These are phyloP conservation scores for Arthromyces matolae DNA, from an alignment of 768 basidiomycete genomes.

Conservation along the genomic window DNA sequence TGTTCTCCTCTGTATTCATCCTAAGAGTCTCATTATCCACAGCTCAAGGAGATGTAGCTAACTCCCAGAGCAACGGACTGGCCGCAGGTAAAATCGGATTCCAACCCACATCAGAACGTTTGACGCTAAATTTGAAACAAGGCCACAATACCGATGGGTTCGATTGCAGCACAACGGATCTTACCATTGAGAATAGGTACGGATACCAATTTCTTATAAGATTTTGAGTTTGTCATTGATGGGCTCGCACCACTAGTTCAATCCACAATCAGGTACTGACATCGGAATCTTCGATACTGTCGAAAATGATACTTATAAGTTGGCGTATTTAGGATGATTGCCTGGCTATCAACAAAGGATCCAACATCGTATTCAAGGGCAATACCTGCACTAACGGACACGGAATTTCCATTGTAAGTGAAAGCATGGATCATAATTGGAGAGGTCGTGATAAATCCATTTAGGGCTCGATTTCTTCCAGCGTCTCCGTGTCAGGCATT, in stretches of 20 bases:
- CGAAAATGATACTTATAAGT: neutral
- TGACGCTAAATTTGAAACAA: constrained; percentile 7
- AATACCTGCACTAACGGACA: constrained; percentile 60
- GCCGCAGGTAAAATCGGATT: constrained; percentile 33
- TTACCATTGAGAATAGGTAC: constrained; percentile 42
- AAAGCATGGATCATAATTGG: too few relatives aligned
- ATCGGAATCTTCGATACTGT: neutral
- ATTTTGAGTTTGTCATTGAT: too few relatives aligned
- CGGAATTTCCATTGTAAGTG: constrained; percentile 59
- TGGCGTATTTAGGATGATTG: constrained; percentile 49
- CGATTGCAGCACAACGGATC: constrained; percentile 33
- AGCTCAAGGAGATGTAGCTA: constrained; percentile 53
- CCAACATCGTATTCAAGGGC: constrained; percentile 43
- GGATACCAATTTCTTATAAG: neutral
- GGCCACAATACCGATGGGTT: constrained; percentile 53
- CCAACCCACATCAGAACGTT: neutral
- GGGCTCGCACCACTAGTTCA: too few relatives aligned
- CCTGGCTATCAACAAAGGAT: constrained; percentile 46
- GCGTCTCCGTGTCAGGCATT: constrained; percentile 43
- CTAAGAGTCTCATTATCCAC: neutral
- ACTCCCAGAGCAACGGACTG: constrained; percentile 43
- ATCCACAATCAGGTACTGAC: constrained; percentile 34
- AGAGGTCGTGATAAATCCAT: constrained; percentile 21
- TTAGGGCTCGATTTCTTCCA: constrained; percentile 57
- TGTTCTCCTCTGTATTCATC: neutral